A percentile compares a stretch with the other conserved stretches of the same genome.
phyloP scores from a whole-genome alignment of 208 protist species.

The Trypanosoma grayi region DNA sequence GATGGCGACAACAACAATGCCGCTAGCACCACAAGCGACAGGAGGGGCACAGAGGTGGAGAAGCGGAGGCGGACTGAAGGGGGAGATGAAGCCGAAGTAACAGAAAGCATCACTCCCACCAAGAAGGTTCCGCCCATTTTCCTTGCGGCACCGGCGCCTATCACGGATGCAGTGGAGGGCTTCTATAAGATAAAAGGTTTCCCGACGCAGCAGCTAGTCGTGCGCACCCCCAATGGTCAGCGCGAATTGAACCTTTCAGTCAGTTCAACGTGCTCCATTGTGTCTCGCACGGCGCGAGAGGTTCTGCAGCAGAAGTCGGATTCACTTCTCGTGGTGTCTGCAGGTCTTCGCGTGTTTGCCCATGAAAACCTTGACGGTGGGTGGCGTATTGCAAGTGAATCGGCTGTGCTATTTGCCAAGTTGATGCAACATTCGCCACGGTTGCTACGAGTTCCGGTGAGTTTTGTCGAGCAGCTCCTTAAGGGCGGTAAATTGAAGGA shows the following conservation, averaged over 20 bases:
- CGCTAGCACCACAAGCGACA: neutral
- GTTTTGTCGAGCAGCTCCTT: conserved; percentile 54
- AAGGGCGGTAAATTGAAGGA: conserved; percentile 67
- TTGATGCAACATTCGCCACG: conserved; percentile 58
- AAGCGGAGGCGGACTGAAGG: conserved; percentile 7
- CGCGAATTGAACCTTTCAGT: conserved; percentile 51
- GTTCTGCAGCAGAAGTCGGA: conserved; percentile 68
- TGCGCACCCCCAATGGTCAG: conserved; percentile 68
- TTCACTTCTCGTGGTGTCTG: conserved; percentile 65
- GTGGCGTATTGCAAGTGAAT: conserved; percentile 78
- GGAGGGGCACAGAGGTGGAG: neutral
- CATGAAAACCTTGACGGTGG: conserved; percentile 63
- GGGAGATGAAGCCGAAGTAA: neutral
- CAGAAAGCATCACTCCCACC: neutral
- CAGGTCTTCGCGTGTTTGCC: conserved; percentile 71
- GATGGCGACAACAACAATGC: conserved; percentile 14
- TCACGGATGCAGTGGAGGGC: conserved; percentile 34
- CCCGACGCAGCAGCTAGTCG: conserved; percentile 53
- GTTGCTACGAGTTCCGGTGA: conserved; percentile 44
- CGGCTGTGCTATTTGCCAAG: conserved; percentile 63
- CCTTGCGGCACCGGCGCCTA: conserved; percentile 41
- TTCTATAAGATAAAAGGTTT: conserved; percentile 62
- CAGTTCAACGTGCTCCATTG: conserved; percentile 59
- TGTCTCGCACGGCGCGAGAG: conserved; percentile 45
- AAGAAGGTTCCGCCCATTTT: conserved; percentile 62